Conservation (phyloP, 129 eudicot genomes). For the Calendula officinalis region DNA sequence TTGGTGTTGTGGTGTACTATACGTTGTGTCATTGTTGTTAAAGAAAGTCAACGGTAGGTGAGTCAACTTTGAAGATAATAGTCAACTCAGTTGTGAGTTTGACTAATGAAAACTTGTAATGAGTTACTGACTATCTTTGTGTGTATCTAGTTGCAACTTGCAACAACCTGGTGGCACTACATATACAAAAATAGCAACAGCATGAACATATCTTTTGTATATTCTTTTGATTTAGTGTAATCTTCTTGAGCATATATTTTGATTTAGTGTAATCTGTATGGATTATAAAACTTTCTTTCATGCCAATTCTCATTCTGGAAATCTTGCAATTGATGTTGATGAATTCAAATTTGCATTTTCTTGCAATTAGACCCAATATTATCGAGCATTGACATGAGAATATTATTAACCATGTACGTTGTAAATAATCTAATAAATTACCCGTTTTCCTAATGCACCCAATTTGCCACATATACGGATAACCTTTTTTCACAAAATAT, state of each 20-base stretch:
- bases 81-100: neutral
- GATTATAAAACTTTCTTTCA: constrained; percentile 53
- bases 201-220: no score
- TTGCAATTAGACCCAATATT: no score
- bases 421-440: no score
- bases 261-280: no score
- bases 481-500: no score
- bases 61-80: constrained; percentile 19
- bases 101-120: constrained; percentile 2
- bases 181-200: no score
- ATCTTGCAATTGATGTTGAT: constrained; percentile 91
- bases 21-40: constrained; percentile 9
- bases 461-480: neutral
- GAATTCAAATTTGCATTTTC: constrained; percentile 35
- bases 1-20: constrained; percentile 2
- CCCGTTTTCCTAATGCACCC: neutral
- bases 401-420: no score
- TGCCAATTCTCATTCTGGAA: constrained; percentile 97
- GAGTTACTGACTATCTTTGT: constrained; percentile 5
- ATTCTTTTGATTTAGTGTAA: no score
- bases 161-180: no score
- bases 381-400: no score
- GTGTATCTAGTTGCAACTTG: no score
- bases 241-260: neutral
- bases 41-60: constrained; percentile 16